Base-by-base conservation (phyloP, 148 eudicot species). In the Linanthus parryae region DNA sequence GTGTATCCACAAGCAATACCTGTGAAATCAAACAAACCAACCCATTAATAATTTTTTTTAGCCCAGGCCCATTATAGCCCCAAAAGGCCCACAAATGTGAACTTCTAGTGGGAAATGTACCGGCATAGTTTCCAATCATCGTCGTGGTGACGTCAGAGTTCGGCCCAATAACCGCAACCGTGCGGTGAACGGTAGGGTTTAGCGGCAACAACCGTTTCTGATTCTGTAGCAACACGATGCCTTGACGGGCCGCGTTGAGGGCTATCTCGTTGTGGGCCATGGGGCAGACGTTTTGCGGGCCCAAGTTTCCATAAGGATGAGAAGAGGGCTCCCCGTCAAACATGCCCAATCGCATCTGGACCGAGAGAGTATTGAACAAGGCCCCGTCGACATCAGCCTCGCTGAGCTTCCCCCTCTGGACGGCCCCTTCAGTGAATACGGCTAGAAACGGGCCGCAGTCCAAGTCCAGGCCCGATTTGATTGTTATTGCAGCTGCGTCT, bases 401-500 rank as follows among this genome's bases (percentile, higher is more conserved):
- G 8, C 39, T 65, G 8, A 92, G 27, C 22, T 82, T 61, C 2
- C 95, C 88, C 21, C n/a, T 33, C 3, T 48, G 44, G 21, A 92
- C 40, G 8, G 99, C 99, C 14, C 61, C 70, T 36, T 75, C 91
- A 1, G 96, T 88, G 67, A 79, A 68, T 41, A 75, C 48, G 0
- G 88, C 99, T 51, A 92, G 65, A 26, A 73, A 84, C 2, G 99
- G 96, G 65, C 99, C 99, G 65, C 99, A 92, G 44, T 92, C 96
- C 82, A 92, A 84, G 54, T 92, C 96, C 66, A 90, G 53, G 12
- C 96, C 95, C 62, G 97, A 74, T 73, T 82, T 89, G 43, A 89
- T 79, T 1, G 77, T 35, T 34, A 38, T 66, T 1, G 97, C 90
- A 0, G 71, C 94, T 4, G 97, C 80, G 52, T 89, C 97, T 71